Evolutionary conservation across 2,329 filamentous ascomycete species (phyloP).

Genomic region (Aureobasidium melanogenum): DNA sequence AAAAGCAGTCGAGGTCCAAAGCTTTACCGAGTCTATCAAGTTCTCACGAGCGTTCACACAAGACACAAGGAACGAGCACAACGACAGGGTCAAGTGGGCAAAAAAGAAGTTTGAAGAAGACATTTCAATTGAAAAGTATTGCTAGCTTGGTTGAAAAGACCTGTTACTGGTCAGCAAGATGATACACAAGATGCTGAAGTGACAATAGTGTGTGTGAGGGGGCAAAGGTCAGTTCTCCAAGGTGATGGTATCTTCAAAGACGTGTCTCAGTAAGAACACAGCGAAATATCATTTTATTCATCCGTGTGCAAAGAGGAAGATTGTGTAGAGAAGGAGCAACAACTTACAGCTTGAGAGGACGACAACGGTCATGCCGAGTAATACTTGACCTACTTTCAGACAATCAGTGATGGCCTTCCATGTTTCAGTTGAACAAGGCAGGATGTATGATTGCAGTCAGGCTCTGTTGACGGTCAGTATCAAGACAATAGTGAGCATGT

Average conservation of each 20-base stretch:
- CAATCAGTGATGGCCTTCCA: conserved; percentile 6
- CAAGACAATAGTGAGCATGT: background rate
- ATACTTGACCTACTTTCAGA: background rate
- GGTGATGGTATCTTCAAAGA: conserved; percentile 55
- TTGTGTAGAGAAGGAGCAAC: conserved; percentile 9
- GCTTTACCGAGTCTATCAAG: background rate
- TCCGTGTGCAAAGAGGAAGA: conserved; percentile 32
- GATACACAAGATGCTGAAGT: background rate
- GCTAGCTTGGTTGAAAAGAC: conserved; percentile 10
- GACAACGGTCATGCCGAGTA: background rate
- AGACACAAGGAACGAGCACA: background rate
- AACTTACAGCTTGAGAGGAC: background rate
- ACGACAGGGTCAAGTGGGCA: background rate
- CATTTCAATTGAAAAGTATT: background rate
- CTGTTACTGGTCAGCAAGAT: conserved; percentile 7
- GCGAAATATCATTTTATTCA: conserved; percentile 50
- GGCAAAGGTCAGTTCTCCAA: conserved; percentile 52
- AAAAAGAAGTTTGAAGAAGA: background rate
- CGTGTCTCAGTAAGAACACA: conserved; percentile 55
- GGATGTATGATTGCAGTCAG: conserved; percentile 10
- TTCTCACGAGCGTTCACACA: background rate
- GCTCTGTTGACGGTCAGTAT: conserved; percentile 3
- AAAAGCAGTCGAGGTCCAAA: background rate
- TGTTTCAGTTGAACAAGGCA: background rate
- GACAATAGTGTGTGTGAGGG: background rate